Conservation (phyloP, 352 stramenopile genomes). For the Globisporangium lucens region DNA sequence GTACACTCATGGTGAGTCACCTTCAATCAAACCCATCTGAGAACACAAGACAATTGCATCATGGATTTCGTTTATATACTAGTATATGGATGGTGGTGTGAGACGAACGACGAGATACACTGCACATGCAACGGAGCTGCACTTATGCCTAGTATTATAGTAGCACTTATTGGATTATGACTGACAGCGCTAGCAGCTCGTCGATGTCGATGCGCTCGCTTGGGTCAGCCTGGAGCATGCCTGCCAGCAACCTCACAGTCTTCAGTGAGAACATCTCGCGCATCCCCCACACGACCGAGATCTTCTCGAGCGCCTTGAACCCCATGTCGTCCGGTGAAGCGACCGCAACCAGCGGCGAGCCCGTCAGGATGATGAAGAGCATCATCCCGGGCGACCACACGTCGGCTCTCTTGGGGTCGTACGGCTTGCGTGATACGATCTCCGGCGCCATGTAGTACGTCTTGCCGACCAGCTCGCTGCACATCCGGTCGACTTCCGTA, state of each 20-base stretch:
- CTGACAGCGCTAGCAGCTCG: not conserved
- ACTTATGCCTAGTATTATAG: too few species aligned
- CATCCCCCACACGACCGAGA: not conserved
- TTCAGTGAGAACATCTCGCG: not conserved
- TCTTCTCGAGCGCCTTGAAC: not conserved
- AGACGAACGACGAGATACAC: too few species aligned
- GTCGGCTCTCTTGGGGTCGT: slow-evolving; percentile 45
- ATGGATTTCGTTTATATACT: too few species aligned
- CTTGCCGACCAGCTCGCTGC: not conserved
- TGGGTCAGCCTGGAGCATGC: not conserved
- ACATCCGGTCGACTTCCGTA: not conserved
- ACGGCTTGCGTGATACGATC: slow-evolving; percentile 1
- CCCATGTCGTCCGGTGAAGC: not conserved
- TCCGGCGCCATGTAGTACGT: slow-evolving; percentile 2
- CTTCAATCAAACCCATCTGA: too few species aligned
- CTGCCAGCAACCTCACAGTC: not conserved
- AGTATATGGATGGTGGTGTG: too few species aligned
- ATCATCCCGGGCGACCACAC: slow-evolving; percentile 69
- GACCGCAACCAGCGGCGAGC: slow-evolving; percentile 34
- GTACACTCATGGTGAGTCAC: too few species aligned
- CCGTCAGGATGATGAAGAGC: slow-evolving; percentile 70
- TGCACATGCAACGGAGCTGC: too few species aligned
- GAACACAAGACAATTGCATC: too few species aligned
- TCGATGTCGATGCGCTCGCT: not conserved
- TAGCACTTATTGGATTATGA: too few species aligned